Percentiles rank a stretch among this genome's conserved stretches.
Evolutionary conservation across 169 alveolate genomes (phyloP).

Genomic region (Cryptosporidium ubiquitum): DNA sequence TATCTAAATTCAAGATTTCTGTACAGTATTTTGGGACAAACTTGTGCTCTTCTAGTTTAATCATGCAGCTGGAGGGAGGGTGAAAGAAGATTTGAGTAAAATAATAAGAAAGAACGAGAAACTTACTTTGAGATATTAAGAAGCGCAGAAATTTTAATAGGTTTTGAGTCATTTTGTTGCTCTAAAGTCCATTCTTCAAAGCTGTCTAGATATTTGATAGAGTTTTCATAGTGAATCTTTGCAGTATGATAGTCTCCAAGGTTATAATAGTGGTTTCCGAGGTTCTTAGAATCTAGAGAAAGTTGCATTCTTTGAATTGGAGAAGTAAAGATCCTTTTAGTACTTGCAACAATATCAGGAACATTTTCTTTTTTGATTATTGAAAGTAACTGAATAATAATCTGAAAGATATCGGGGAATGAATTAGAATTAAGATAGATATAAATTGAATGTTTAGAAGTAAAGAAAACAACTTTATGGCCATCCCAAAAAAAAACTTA

Average conservation of each 20-base stretch:
- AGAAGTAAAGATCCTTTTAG: not conserved
- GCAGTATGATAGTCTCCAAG: slow-evolving; percentile 34
- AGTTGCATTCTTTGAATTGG: slow-evolving; percentile 57
- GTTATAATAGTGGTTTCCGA: slow-evolving; percentile 44
- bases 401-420: not conserved
- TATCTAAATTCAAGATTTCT: slow-evolving; percentile 38
- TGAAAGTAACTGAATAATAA: slow-evolving; percentile 19
- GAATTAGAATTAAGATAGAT: not conserved
- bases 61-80: slow-evolving; percentile 14
- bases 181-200: slow-evolving; percentile 58
- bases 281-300: slow-evolving; percentile 38
- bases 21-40: slow-evolving; percentile 28
- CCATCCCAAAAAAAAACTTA: not conserved
- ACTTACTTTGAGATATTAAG: slow-evolving; percentile 67
- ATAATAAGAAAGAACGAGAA: not conserved
- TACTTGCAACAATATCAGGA: slow-evolving; percentile 11
- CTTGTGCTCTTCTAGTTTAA: slow-evolving; percentile 23
- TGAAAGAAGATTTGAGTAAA: not conserved
- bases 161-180: slow-evolving; percentile 16
- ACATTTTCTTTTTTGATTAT: slow-evolving; percentile 23
- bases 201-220: slow-evolving; percentile 10
- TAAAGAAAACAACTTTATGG: not conserved
- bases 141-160: slow-evolving; percentile 31
- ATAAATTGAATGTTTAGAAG: not conserved
- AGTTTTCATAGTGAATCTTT: slow-evolving; percentile 36